phyloP scores from a whole-genome alignment of 306 rosid species.

The Geum urbanum region DNA sequence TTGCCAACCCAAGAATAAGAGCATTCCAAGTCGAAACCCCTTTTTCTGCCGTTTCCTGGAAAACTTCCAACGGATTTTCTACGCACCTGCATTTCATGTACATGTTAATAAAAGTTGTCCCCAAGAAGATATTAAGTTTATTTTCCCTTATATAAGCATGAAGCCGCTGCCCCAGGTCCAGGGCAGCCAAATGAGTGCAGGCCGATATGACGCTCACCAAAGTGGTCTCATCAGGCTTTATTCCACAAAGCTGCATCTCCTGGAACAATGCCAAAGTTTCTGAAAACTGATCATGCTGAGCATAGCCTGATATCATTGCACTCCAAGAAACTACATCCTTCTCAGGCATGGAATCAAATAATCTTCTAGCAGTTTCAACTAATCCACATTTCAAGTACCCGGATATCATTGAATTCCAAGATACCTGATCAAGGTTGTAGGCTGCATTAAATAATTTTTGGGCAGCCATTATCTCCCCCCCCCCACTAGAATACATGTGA shows the following conservation, averaged over 20 bases:
- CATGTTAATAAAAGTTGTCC: slow-evolving; percentile 46
- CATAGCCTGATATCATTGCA: slow-evolving; percentile 76
- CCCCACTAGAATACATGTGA: slow-evolving; percentile 58
- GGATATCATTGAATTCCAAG: slow-evolving; percentile 90
- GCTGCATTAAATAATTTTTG: slow-evolving; percentile 47
- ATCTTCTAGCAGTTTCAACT: slow-evolving; percentile 47
- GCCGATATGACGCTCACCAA: slow-evolving; percentile 71
- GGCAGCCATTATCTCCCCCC: slow-evolving; percentile 55
- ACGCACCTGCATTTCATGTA: slow-evolving; percentile 81
- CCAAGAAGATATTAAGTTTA: slow-evolving; percentile 29
- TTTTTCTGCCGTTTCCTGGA: slow-evolving; percentile 49
- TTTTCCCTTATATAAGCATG: slow-evolving; percentile 66
- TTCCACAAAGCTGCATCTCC: slow-evolving; percentile 59
- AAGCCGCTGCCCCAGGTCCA: slow-evolving; percentile 71
- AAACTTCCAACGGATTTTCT: slow-evolving; percentile 58
- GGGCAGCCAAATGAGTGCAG: slow-evolving; percentile 64
- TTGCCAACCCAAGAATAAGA: slow-evolving; percentile 70
- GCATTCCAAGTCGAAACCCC: slow-evolving; percentile 85
- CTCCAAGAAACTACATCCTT: slow-evolving; percentile 78
- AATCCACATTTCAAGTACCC: slow-evolving; percentile 63
- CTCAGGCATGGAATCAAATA: slow-evolving; percentile 65
- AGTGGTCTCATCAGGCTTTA: slow-evolving; percentile 57
- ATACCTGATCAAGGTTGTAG: slow-evolving; percentile 49
- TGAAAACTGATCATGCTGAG: slow-evolving; percentile 49
- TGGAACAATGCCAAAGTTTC: slow-evolving; percentile 65